Conservation (phyloP, 352 stramenopile genomes). For the Phytophthora pinifolia region DNA sequence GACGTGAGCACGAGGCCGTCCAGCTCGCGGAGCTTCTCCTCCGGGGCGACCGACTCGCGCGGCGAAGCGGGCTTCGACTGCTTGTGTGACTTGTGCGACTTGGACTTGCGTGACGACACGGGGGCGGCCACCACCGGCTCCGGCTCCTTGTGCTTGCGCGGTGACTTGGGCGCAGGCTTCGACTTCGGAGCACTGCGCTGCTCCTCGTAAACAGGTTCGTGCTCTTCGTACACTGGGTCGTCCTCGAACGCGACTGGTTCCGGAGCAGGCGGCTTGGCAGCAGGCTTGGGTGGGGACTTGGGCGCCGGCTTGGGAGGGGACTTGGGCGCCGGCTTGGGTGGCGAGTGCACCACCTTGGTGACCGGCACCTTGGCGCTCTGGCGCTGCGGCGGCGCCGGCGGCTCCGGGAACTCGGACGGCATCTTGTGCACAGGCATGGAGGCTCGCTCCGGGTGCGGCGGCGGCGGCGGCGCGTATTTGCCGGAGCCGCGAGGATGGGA, state of each 20-base stretch:
- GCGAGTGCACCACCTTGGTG: slow-evolving; percentile 20
- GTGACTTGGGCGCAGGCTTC: neutral
- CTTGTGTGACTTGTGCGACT: slow-evolving; percentile 13
- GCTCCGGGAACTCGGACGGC: slow-evolving; percentile 32
- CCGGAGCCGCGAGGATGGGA: slow-evolving; percentile 30
- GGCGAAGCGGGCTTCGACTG: slow-evolving; percentile 19
- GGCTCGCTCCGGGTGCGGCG: slow-evolving; percentile 26
- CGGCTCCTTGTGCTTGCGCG: slow-evolving; percentile 1
- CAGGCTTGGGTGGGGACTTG: slow-evolving; percentile 17
- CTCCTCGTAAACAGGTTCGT: slow-evolving; percentile 1
- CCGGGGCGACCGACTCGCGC: slow-evolving; percentile 29
- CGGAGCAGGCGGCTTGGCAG: no score
- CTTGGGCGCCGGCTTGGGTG: slow-evolving; percentile 13
- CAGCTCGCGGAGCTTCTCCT: slow-evolving; percentile 32
- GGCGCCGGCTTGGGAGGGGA: slow-evolving; percentile 11
- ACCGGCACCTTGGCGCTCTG: slow-evolving; percentile 36
- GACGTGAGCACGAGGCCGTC: slow-evolving; percentile 43
- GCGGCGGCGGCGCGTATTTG: slow-evolving; percentile 24
- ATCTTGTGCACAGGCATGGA: slow-evolving; percentile 39
- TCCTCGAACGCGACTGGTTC: slow-evolving; percentile 22
- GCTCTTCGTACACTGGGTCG: slow-evolving; percentile 13
- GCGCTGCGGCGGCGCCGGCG: slow-evolving; percentile 27
- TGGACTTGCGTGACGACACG: slow-evolving; percentile 19
- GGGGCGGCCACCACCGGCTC: slow-evolving; percentile 1
- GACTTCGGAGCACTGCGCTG: slow-evolving; percentile 1